phyloP scores from a whole-genome alignment of 139 green algal species.

The Dunaliella primolecta region DNA sequence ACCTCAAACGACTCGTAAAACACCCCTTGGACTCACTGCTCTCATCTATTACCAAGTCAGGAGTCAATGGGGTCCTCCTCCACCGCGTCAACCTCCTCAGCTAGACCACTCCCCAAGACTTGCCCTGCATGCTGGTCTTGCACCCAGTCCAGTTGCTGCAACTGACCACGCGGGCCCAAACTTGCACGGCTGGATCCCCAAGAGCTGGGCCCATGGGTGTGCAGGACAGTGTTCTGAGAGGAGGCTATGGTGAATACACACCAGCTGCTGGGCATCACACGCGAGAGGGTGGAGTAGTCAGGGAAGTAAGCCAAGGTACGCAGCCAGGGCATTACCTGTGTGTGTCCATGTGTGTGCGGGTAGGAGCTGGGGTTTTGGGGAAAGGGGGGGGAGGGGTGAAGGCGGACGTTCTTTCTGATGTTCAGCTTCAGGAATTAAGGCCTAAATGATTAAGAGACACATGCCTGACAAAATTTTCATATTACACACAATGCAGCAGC shows the following conservation, averaged over 20 bases:
- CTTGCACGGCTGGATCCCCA: background rate
- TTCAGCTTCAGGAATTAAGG: no score
- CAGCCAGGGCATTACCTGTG: slow-evolving; percentile 1
- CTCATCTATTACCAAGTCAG: no score
- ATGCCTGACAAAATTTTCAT: no score
- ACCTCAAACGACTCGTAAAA: no score
- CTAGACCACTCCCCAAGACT: background rate
- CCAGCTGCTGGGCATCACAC: background rate
- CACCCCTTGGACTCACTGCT: no score
- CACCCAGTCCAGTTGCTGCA: background rate
- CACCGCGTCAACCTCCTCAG: background rate
- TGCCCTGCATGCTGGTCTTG: background rate
- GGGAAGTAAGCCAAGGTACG: background rate
- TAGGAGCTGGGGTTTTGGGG: no score
- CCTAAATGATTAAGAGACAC: no score
- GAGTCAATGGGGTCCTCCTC: background rate
- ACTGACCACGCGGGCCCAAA: background rate
- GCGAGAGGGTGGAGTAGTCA: background rate
- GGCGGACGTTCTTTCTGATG: no score
- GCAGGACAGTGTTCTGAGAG: background rate
- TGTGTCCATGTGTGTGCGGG: background rate
- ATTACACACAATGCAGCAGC: no score
- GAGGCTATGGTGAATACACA: background rate
- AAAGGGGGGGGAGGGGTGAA: no score
- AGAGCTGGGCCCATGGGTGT: background rate